A percentile compares a stretch with the other conserved stretches of the same genome.
Conservation (phyloP, 371 early-diverging fungal genomes). For the Phascolomyces articulosus region DNA sequence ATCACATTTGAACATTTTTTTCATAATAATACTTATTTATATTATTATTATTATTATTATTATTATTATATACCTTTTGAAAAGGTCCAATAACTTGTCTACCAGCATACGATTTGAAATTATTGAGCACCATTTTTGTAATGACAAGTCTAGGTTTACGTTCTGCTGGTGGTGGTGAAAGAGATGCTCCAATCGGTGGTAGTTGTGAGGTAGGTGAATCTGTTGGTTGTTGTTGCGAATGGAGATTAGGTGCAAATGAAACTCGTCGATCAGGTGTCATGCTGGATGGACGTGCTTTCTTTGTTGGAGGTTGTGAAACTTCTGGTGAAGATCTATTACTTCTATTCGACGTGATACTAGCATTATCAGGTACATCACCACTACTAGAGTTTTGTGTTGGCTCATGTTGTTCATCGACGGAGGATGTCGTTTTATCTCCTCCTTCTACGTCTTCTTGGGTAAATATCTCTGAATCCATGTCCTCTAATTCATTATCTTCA, state of each 20-base stretch:
- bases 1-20: too few species aligned
- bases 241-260: conserved; percentile 7
- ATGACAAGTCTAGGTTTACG: conserved; percentile 79
- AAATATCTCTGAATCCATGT: background rate
- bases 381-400: too few species aligned
- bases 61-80: conserved; percentile 77
- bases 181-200: background rate
- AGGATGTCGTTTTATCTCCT: background rate
- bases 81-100: conserved; percentile 96
- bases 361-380: background rate
- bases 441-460: background rate
- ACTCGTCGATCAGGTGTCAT: conserved; percentile 10
- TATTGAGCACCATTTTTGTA: conserved; percentile 87
- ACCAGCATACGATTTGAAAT: conserved; percentile 98
- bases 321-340: background rate
- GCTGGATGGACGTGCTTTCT: background rate
- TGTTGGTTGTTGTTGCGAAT: background rate
- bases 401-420: too few species aligned
- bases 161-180: conserved; percentile 24
- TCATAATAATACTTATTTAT: too few species aligned
- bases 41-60: conserved; percentile 10
- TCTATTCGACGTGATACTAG: background rate
- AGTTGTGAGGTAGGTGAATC: background rate
- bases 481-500: background rate
- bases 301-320: background rate